Conservation (phyloP, 2,329 filamentous ascomycete species). For the Lachnellula occidentalis region DNA sequence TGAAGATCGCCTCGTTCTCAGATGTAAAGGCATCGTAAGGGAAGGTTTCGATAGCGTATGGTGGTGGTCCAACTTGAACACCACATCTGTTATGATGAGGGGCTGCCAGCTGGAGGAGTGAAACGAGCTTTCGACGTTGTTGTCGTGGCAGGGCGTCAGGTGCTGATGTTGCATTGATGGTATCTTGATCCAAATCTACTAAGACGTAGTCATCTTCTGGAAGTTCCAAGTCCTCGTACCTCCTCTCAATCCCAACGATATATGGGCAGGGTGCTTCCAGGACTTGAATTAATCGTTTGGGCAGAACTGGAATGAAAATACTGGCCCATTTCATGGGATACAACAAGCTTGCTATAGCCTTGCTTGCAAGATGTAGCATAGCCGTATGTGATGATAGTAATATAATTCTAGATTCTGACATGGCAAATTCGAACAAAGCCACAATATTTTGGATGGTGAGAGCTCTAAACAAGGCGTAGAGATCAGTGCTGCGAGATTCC, state of each 20-base stretch:
- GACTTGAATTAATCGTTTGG: conserved; percentile 79
- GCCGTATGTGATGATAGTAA: conserved; percentile 91
- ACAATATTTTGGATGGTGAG: conserved; percentile 90
- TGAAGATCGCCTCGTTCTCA: conserved; percentile 78
- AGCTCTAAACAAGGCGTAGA: conserved; percentile 87
- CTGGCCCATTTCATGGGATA: conserved; percentile 92
- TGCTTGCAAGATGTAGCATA: conserved; percentile 90
- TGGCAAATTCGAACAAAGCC: conserved; percentile 84
- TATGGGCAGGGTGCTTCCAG: conserved; percentile 95
- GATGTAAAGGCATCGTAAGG: conserved; percentile 86
- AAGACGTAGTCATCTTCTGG: conserved; percentile 95
- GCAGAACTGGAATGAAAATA: conserved; percentile 88
- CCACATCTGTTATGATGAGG: conserved; percentile 85
- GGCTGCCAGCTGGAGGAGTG: conserved; percentile 81
- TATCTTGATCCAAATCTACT: conserved; percentile 87
- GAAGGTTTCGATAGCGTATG: conserved; percentile 88
- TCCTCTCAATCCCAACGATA: conserved; percentile 89
- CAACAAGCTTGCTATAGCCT: conserved; percentile 77
- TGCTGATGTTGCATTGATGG: conserved; percentile 75
- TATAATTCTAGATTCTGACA: conserved; percentile 92
- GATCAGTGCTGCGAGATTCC: conserved; percentile 81
- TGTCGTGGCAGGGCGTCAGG: conserved; percentile 80
- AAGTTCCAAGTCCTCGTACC: conserved; percentile 79
- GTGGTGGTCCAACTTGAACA: conserved; percentile 80
- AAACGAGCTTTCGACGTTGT: conserved; percentile 82